These are phyloP conservation scores for Wickerhamiella domercqiae DNA, from an alignment of 805 yeast species.

Conservation along the genomic window DNA sequence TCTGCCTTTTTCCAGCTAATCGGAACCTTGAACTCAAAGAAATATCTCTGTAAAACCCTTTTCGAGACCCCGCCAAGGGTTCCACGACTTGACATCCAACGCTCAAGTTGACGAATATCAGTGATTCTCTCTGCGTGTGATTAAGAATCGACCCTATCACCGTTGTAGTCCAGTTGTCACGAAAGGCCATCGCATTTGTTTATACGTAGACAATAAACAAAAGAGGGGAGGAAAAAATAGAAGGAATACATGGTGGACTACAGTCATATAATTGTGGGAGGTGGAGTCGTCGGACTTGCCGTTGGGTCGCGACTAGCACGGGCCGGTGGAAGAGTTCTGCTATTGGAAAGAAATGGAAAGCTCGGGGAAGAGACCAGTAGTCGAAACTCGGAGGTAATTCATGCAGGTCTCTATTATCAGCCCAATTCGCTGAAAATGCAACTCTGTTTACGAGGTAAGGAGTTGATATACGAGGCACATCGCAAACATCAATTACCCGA, in stretches of 20 bases:
- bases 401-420: constrained; percentile 81
- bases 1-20: constrained; percentile 8
- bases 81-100: background rate
- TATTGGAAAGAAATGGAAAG: constrained; percentile 52
- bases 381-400: constrained; percentile 86
- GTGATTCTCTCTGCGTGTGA: too few relatives aligned
- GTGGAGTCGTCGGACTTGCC: constrained; percentile 74
- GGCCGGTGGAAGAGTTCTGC: constrained; percentile 36
- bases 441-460: constrained; percentile 63
- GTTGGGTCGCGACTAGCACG: constrained; percentile 52
- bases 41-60: constrained; percentile 10
- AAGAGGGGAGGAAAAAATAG: too few relatives aligned
- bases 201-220: too few relatives aligned
- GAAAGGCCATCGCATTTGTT: too few relatives aligned
- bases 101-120: too few relatives aligned
- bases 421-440: constrained; percentile 46
- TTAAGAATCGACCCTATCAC: too few relatives aligned
- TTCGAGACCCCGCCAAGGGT: constrained; percentile 15
- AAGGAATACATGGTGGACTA: constrained; percentile 11
- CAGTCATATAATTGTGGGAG: constrained; percentile 59
- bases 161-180: too few relatives aligned
- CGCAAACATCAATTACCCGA: constrained; percentile 34
- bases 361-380: constrained; percentile 73
- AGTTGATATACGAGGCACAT: constrained; percentile 39
- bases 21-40: constrained; percentile 13